Base-by-base conservation (phyloP, 805 yeast species). In the Pichia heedii region DNA sequence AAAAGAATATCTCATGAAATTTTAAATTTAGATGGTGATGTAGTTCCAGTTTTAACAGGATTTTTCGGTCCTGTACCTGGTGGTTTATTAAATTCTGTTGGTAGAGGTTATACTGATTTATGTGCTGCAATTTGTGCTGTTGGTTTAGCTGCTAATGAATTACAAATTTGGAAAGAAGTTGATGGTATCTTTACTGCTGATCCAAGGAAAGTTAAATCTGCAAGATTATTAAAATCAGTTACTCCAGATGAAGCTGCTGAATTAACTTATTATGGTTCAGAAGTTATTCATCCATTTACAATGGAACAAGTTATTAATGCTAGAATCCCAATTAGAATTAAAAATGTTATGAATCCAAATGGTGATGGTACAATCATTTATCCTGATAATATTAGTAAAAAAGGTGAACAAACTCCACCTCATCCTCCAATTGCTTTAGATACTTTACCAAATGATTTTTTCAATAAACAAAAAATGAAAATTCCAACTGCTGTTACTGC, bases 231-330 rank as follows among this genome's bases (percentile, higher is more conserved):
- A 50, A 76, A 79, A 45, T 77, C 87, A 42, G 96, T 93, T 50
- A 93, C 97, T 0, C 98, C 98, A 4, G 97, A 93, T 60, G 98
- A 93, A 68, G 98, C 98, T 5, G 93, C 97, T 0, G 98, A 93
- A 68, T 76, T 93, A 62, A 93, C 98, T 1, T 93, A 93, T 65
- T 93, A 93, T 60, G 98, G 98, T 37, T 82, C 94, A 2, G 98
- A 93, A 67, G 98, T 93, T 52, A 93, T 93, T 54, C 98, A 93
- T 60, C 98, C 98, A 3, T 89, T 93, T 70, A 93, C 98, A 20
- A 93, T 93, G 98, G 97, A 90, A 67, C 98, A 93, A 68, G 98
- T 90, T 45, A 93, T 93, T 55, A 79, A 81, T 54, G 97, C 97
- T 21, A 85, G 82, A 60, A 93, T 93, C 59, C 98, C 98, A 38